Conservation (phyloP, 805 yeast genomes). For the Metschnikowia shivogae region DNA sequence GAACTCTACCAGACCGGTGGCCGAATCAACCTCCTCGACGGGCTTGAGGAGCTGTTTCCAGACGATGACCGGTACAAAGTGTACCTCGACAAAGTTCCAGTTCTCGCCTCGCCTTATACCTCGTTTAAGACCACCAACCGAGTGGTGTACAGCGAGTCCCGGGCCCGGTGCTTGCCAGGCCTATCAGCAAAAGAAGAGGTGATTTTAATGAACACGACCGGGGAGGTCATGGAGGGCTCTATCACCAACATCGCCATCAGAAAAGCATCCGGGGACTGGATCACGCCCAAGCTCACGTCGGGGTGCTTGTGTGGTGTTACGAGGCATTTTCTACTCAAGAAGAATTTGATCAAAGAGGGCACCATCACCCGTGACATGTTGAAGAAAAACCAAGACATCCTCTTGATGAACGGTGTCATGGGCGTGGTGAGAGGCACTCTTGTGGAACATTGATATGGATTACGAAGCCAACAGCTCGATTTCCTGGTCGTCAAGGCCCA, state of each 20-base stretch:
- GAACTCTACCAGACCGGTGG: constrained; percentile 30
- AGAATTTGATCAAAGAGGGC: constrained; percentile 52
- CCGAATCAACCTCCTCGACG: constrained; percentile 28
- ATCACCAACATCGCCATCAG: constrained; percentile 73
- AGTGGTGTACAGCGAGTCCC: constrained; percentile 55
- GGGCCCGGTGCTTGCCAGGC: constrained; percentile 46
- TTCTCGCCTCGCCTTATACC: constrained; percentile 67
- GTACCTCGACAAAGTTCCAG: constrained; percentile 52
- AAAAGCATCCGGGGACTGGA: constrained; percentile 51
- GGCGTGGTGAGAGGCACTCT: constrained; percentile 69
- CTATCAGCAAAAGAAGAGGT: constrained; percentile 61
- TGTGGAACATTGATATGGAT: constrained; percentile 5
- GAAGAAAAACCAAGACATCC: constrained; percentile 59
- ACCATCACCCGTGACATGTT: constrained; percentile 46
- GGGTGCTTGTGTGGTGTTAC: constrained; percentile 88
- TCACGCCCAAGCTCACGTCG: constrained; percentile 71
- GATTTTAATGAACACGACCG: constrained; percentile 51
- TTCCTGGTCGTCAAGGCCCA: constrained; percentile 67
- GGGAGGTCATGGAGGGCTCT: constrained; percentile 72
- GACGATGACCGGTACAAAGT: constrained; percentile 48
- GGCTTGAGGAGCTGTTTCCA: constrained; percentile 18
- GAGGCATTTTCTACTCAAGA: constrained; percentile 58
- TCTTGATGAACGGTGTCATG: constrained; percentile 76
- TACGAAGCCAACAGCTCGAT: constrained; percentile 24
- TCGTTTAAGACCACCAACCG: constrained; percentile 84